phyloP scores from a whole-genome alignment of 148 eudicot genomes.

The Vaccinium darrowii region DNA sequence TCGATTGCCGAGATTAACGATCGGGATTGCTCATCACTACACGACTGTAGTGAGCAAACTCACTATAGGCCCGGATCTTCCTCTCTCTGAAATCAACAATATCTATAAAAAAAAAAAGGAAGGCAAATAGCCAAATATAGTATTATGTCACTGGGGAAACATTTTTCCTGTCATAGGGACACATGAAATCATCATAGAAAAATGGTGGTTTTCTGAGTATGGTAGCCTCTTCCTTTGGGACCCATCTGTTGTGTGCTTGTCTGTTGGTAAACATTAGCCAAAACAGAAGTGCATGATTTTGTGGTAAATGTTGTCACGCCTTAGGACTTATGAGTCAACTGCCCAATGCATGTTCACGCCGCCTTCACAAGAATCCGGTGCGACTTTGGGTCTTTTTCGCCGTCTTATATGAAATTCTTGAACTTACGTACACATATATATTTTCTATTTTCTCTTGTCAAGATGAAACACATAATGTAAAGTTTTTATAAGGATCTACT shows the following conservation, averaged over 20 bases:
- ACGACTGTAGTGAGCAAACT: no score
- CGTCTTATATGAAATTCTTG: no score
- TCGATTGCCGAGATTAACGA: no score
- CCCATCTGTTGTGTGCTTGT: neutral
- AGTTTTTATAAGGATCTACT: no score
- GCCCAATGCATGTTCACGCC: neutral
- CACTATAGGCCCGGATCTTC: no score
- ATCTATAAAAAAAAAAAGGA: neutral
- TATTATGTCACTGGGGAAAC: neutral
- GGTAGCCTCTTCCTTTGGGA: neutral
- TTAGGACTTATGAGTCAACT: neutral
- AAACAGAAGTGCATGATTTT: neutral
- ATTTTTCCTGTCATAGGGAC: neutral
- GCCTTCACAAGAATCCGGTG: neutral
- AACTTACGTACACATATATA: no score
- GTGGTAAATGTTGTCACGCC: neutral
- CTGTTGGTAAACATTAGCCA: slow-evolving; percentile 1
- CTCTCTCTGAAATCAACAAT: neutral
- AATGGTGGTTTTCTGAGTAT: neutral
- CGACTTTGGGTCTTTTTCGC: no score
- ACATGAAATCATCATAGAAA: slow-evolving; percentile 1
- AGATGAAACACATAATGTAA: no score
- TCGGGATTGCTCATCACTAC: no score
- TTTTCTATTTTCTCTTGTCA: no score
- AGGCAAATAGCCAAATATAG: neutral